Percentiles rank a stretch among this genome's conserved stretches.
These are phyloP conservation scores for Pugionium dolabratum DNA, from an alignment of 345 rosid genomes.

Conservation along the genomic window DNA sequence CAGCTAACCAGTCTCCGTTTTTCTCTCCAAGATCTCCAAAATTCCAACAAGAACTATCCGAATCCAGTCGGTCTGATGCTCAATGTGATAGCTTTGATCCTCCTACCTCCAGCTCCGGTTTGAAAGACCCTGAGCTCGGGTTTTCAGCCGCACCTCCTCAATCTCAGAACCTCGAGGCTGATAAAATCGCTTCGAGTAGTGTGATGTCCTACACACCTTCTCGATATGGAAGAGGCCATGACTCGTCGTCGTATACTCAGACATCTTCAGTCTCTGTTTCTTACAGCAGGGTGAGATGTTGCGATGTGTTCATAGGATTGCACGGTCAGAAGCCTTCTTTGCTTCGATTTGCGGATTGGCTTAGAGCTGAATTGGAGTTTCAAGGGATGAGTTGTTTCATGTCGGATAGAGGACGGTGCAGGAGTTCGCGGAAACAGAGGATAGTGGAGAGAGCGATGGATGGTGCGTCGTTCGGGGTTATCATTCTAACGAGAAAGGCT, in stretches of 20 bases:
- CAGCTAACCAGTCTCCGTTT: constrained; percentile 90
- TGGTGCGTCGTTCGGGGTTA: constrained; percentile 79
- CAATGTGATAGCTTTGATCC: constrained; percentile 61
- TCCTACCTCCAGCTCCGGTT: constrained; percentile 56
- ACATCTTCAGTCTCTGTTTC: constrained; percentile 61
- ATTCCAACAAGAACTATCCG: constrained; percentile 52
- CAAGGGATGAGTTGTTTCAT: constrained; percentile 93
- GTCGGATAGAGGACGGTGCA: constrained; percentile 75
- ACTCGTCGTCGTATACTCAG: constrained; percentile 50
- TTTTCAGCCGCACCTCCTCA: constrained; percentile 44
- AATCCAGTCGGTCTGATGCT: constrained; percentile 66
- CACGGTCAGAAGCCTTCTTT: constrained; percentile 78
- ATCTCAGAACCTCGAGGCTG: constrained; percentile 44
- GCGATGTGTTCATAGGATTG: constrained; percentile 81
- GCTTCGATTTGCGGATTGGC: constrained; percentile 81
- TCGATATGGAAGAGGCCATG: constrained; percentile 42
- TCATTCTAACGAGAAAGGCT: constrained; percentile 75
- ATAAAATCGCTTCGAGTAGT: constrained; percentile 49
- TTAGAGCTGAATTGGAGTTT: constrained; percentile 81
- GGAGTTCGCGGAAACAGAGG: constrained; percentile 69
- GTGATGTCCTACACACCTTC: constrained; percentile 53
- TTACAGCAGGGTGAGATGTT: constrained; percentile 67
- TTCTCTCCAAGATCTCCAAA: constrained; percentile 86
- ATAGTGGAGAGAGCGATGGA: constrained; percentile 80
- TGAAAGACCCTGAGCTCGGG: constrained; percentile 45